Conservation (phyloP, 805 yeast species). For the Maudiozyma turicensis region DNA sequence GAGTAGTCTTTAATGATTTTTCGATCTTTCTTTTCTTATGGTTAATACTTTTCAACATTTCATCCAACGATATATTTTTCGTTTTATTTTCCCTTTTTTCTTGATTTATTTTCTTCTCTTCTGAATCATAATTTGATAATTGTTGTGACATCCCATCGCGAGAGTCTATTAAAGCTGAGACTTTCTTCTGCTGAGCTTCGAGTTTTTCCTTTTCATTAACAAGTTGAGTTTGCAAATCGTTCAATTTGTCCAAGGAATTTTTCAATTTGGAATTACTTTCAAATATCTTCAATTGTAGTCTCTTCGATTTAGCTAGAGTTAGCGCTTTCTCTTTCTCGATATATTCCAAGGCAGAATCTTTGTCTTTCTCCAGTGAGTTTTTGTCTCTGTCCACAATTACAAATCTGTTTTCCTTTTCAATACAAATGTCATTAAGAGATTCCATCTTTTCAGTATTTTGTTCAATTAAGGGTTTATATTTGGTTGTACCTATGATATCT, state of each 20-base stretch:
- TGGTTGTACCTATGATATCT: slow-evolving; percentile 91
- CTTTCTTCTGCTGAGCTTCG: slow-evolving; percentile 32
- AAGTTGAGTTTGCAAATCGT: slow-evolving; percentile 35
- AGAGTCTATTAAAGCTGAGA: slow-evolving; percentile 25
- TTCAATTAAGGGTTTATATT: slow-evolving; percentile 71
- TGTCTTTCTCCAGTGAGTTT: slow-evolving; percentile 47
- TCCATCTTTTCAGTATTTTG: slow-evolving; percentile 51
- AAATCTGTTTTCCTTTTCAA: slow-evolving; percentile 72
- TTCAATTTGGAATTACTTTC: slow-evolving; percentile 34
- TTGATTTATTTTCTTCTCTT: slow-evolving; percentile 20
- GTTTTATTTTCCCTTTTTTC: slow-evolving; percentile 36
- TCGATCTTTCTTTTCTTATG: slow-evolving; percentile 49
- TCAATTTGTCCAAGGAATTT: slow-evolving; percentile 30
- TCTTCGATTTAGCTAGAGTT: slow-evolving; percentile 41
- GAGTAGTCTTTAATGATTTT: slow-evolving; percentile 43
- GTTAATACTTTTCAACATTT: slow-evolving; percentile 57
- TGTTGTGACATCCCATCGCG: slow-evolving; percentile 16
- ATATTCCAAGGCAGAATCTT: slow-evolving; percentile 59
- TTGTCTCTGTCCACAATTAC: slow-evolving; percentile 74
- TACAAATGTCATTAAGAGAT: slow-evolving; percentile 66
- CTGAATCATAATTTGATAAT: slow-evolving; percentile 21
- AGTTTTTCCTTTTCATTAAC: slow-evolving; percentile 36
- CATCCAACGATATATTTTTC: slow-evolving; percentile 61
- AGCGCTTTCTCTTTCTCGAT: slow-evolving; percentile 56
- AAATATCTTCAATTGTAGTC: slow-evolving; percentile 43